Percentiles rank a stretch among this genome's conserved stretches.
phyloP scores from a whole-genome alignment of 2,329 filamentous ascomycete species.

The Epichloe brachyelytri region DNA sequence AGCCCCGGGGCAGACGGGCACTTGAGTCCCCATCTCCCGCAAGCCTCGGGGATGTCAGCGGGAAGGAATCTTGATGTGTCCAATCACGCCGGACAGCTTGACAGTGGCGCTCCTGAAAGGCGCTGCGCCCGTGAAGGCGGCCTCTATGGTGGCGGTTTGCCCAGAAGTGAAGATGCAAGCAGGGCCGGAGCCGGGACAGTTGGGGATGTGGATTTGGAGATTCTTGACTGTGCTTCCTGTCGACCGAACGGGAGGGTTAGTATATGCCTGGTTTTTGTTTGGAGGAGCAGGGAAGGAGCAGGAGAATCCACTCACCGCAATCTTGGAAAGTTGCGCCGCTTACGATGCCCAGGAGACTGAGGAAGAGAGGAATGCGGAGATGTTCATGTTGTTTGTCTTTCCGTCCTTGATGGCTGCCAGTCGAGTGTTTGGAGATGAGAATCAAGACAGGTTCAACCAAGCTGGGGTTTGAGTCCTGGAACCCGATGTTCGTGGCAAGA shows the following conservation, averaged over 20 bases:
- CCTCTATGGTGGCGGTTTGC: slow-evolving; percentile 1
- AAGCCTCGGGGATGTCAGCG: neutral
- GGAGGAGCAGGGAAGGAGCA: neutral
- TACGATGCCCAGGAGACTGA: neutral
- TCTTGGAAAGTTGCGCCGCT: neutral
- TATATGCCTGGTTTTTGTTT: too few species aligned
- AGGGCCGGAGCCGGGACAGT: slow-evolving; percentile 2
- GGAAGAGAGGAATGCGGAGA: neutral
- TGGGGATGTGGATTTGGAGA: slow-evolving; percentile 4
- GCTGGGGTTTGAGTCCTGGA: too few species aligned
- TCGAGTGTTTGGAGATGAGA: too few species aligned
- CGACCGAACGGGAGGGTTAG: neutral
- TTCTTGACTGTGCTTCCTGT: slow-evolving; percentile 1
- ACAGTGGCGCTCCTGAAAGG: neutral
- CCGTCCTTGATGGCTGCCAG: too few species aligned
- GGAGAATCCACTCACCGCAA: neutral
- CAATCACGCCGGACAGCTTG: neutral
- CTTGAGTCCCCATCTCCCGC: slow-evolving; percentile 2
- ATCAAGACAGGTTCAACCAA: neutral
- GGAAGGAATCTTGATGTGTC: neutral
- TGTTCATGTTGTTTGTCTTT: neutral
- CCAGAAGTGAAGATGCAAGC: neutral
- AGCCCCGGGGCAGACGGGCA: neutral
- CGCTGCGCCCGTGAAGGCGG: neutral
- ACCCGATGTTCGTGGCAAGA: too few species aligned